phyloP scores from a whole-genome alignment of 140 eudicot genomes.

The Anethum foeniculum region DNA sequence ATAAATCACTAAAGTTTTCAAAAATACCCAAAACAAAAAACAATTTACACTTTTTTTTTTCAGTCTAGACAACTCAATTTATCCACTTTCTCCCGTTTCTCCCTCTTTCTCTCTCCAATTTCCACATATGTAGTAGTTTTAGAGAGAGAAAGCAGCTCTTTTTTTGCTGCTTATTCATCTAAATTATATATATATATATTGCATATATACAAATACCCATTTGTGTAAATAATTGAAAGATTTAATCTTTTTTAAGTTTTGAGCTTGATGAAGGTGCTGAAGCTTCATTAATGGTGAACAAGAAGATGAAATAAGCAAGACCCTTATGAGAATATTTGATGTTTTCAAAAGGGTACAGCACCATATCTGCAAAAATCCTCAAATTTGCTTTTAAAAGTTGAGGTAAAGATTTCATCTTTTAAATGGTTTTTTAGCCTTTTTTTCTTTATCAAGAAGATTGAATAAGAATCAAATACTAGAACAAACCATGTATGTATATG shows the following conservation, averaged over 20 bases:
- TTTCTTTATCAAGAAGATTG: not conserved
- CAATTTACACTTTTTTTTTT: not conserved
- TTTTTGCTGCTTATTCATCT: not conserved
- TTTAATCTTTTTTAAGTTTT: not conserved
- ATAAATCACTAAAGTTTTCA: not conserved
- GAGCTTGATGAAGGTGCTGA: not conserved
- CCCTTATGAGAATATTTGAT: slow-evolving; percentile 1
- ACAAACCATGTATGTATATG: not conserved
- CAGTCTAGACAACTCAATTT: not conserved
- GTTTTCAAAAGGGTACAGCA: not conserved
- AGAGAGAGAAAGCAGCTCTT: not conserved
- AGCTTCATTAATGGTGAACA: slow-evolving; percentile 4
- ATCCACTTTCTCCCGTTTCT: not conserved
- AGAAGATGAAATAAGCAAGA: not conserved
- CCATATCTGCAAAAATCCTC: not conserved
- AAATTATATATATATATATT: not conserved
- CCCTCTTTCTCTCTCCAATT: not conserved
- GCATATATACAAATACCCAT: not conserved
- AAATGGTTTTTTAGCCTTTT: slow-evolving; percentile 4
- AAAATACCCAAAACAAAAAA: not conserved
- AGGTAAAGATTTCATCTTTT: slow-evolving; percentile 30
- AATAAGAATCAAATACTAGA: not conserved
- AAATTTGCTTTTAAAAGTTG: slow-evolving; percentile 7
- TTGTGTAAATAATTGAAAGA: slow-evolving; percentile 4
- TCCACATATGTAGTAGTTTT: not conserved